These are phyloP conservation scores for Rhamnella rubrinervis DNA, from an alignment of 331 rosid species.

Conservation along the genomic window DNA sequence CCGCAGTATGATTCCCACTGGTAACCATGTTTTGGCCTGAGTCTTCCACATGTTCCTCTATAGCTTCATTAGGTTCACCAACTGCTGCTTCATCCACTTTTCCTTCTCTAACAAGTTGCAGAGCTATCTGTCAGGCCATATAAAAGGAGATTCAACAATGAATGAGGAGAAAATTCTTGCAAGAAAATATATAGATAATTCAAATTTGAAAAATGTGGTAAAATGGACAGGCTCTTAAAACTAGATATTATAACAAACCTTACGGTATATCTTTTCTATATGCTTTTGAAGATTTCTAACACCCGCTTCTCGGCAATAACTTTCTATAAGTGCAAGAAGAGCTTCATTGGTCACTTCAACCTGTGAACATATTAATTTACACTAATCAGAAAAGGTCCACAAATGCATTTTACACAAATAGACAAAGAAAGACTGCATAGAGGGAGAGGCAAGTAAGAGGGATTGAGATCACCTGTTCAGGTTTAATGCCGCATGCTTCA, in stretches of 20 bases:
- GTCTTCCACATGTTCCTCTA: conserved; percentile 32
- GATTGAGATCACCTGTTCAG: conserved; percentile 54
- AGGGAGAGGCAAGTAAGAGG: conserved; percentile 1
- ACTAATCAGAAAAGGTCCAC: not conserved
- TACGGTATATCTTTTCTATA: conserved; percentile 91
- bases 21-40: conserved; percentile 21
- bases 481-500: conserved; percentile 85
- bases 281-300: conserved; percentile 98
- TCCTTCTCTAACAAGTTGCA: conserved; percentile 81
- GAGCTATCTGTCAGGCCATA: conserved; percentile 79
- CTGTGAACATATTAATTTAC: conserved; percentile 33
- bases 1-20: conserved; percentile 14
- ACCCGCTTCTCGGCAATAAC: conserved; percentile 93
- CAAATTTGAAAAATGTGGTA: not conserved
- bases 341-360: conserved; percentile 93
- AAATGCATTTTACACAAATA: not conserved
- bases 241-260: conserved; percentile 50
- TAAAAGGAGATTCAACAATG: conserved; percentile 16
- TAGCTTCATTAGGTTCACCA: conserved; percentile 27
- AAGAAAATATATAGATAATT: not conserved
- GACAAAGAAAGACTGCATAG: not conserved
- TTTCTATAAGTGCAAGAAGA: conserved; percentile 82
- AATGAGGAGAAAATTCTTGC: not conserved
- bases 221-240: not conserved
- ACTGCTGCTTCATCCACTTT: conserved; percentile 35